Base-by-base conservation (phyloP, 2,329 filamentous ascomycete species). In the Fonsecaea pedrosoi region DNA sequence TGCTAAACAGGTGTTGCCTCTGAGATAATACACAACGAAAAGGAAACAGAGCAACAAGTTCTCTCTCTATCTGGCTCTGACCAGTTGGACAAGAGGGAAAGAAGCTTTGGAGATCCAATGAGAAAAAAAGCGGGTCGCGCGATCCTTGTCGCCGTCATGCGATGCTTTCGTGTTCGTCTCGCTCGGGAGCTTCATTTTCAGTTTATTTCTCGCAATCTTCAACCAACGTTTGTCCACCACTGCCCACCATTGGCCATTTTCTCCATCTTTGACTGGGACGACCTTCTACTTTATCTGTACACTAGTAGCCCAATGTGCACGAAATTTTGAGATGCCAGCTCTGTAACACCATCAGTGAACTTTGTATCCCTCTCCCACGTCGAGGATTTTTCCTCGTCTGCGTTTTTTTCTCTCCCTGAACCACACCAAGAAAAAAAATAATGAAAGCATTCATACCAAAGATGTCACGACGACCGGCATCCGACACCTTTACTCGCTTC, bases 401-500 rank as follows among this genome's bases (percentile, higher is more conserved):
- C 30, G 4, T 0, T 32, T 38, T 45, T 45, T 37, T 56, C 57
- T 55, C n/a, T 40, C 6, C 38, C 38, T 54, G 40, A 18, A 45
- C 54, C 2, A 54, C 30, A 37, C 21, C 30, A 30, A 38, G n/a
- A 40, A 38, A 40, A 40, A 15, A 55, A 40, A 54, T 38, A 35
- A 68, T 69, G 60, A 67, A 67, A 62, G 42, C 54, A 18, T 66
- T 62, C 58, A 34, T 58, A 45, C 53, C 54, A 40, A 68, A 58
- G 42, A 64, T 69, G 56, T 74, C 81, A 78, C 74, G 82, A 79
- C 74, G 80, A 61, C 69, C 65, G 6, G 65, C 81, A 66, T 77
- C 79, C 70, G 81, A 83, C 74, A 80, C 81, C 15, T 74, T 73
- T 73, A 84, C 82, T 70, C 78, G 82, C 67, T 84, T 84, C 75